Conservation (phyloP, 805 yeast species). For the Candida pseudoglaebosa region DNA sequence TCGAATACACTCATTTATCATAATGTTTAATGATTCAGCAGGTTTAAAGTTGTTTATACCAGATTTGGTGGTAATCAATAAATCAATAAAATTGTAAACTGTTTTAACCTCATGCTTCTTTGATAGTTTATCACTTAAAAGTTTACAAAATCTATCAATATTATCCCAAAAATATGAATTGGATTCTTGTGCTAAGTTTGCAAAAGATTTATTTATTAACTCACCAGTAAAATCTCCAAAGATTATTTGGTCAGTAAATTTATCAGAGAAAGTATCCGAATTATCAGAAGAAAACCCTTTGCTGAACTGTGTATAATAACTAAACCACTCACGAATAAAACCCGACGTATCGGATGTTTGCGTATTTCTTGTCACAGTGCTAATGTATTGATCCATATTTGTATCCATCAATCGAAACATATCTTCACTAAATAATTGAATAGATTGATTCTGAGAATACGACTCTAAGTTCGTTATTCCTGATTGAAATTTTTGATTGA, state of each 20-base stretch:
- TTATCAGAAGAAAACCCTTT: slow-evolving; percentile 3
- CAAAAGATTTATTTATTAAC: slow-evolving; percentile 13
- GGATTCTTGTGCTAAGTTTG: slow-evolving; percentile 8
- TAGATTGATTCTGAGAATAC: background rate
- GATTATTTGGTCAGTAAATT: slow-evolving; percentile 1
- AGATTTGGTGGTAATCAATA: background rate
- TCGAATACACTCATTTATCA: background rate
- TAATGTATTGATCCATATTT: slow-evolving; percentile 26
- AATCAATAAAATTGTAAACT: slow-evolving; percentile 1
- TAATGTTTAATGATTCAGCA: background rate
- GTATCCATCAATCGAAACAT: slow-evolving; percentile 23
- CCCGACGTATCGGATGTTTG: slow-evolving; percentile 1
- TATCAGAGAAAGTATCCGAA: slow-evolving; percentile 5
- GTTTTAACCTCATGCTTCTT: background rate
- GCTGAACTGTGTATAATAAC: slow-evolving; percentile 3
- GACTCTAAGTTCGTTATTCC: slow-evolving; percentile 1
- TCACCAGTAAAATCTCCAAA: slow-evolving; percentile 15
- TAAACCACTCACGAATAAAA: slow-evolving; percentile 7
- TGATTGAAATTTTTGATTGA: background rate
- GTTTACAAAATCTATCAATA: slow-evolving; percentile 8
- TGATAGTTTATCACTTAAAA: background rate
- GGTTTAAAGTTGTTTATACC: background rate
- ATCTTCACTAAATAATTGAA: slow-evolving; percentile 16
- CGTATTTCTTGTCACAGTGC: slow-evolving; percentile 7
- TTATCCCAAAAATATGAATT: slow-evolving; percentile 10